Evolutionary conservation across 2,329 filamentous ascomycete genomes (phyloP), one percentile per base, ranked within the genome.

Genomic region (Ophiocordyceps camponoti-floridani): DNA sequence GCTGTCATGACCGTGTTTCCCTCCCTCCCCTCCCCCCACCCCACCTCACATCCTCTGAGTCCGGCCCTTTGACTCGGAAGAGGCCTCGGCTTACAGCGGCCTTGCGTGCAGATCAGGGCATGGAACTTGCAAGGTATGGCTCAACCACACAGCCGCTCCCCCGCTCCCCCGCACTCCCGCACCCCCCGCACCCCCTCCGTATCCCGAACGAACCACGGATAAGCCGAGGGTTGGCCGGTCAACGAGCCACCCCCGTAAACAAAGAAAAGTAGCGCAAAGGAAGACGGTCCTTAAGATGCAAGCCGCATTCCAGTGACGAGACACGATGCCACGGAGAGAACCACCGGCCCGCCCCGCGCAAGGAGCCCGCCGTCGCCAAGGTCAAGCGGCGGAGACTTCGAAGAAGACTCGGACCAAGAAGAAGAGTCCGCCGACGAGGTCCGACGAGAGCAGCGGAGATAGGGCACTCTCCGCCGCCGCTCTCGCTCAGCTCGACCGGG

Each of bases 401-500:
- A 57, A 58, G 47, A 60, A 61, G 47, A 38, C 28, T 9, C 60
- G 63, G 44, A 57, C 56, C 27, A 64, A 59, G 44, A 62, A 57
- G 33, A 57, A 53, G 44, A 23, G 23, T 23, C 58, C 63, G 8
- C 53, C 56, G 13, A 47, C 60, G 14, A 54, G 52, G 40, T 54
- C 60, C 0, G 63, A 65, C 23, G 62, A 60, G 4, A 58, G 52
- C n/a, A 47, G 51, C 41, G 51, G 43, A 16, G 56, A 54, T 19
- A 53, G 54, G 18, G 47, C 56, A 5, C 56, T 71, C 26, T 71
- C 68, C 4, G 57, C 62, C 3, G 73, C 76, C 52, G 77, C 80
- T 5, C 61, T 88, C 43, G 79, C 78, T 12, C 75, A 77, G 54
- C 60, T 88, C 42, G 72, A 85, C 52, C 68, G 74, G 43, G 62